A percentile compares a stretch with the other conserved stretches of the same genome.
Evolutionary conservation across 495 filamentous ascomycete species (phyloP).

Genomic region (Sordaria brevicollis): DNA sequence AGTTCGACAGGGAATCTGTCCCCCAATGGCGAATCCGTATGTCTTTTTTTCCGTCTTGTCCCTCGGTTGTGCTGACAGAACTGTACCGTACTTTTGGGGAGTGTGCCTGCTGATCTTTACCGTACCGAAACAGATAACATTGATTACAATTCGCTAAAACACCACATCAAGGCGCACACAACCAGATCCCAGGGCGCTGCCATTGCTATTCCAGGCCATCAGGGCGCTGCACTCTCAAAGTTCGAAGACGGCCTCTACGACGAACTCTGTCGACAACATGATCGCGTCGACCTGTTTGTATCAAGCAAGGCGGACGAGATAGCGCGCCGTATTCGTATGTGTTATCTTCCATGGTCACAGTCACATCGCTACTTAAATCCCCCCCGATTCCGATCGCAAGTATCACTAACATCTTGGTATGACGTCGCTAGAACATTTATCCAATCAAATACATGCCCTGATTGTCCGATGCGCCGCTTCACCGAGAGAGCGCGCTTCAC

Average conservation of each 20-base stretch:
- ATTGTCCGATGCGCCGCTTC: conserved; percentile 30
- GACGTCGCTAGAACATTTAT: conserved; percentile 35
- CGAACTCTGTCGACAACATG: conserved; percentile 53
- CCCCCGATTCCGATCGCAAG: too few relatives aligned
- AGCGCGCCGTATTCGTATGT: conserved; percentile 47
- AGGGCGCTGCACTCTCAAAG: conserved; percentile 35
- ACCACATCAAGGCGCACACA: conserved; percentile 60
- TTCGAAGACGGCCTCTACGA: conserved; percentile 55
- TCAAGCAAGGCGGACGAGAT: conserved; percentile 63
- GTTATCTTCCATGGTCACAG: neutral
- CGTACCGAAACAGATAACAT: conserved; percentile 43
- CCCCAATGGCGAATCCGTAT: conserved; percentile 82
- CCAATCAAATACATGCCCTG: conserved; percentile 38
- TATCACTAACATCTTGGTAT: conserved; percentile 1
- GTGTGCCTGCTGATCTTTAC: neutral
- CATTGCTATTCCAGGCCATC: conserved; percentile 54
- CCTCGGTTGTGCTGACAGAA: neutral
- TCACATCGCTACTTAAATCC: neutral
- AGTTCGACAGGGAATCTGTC: conserved; percentile 68
- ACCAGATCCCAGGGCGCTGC: conserved; percentile 50
- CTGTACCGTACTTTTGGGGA: neutral
- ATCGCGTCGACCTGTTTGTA: conserved; percentile 59
- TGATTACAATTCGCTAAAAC: conserved; percentile 68
- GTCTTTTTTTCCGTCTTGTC: conserved; percentile 15
- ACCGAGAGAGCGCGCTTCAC: conserved; percentile 14